These are phyloP conservation scores for Amaranthus cruentus DNA, from an alignment of 148 eudicot species.

Conservation along the genomic window DNA sequence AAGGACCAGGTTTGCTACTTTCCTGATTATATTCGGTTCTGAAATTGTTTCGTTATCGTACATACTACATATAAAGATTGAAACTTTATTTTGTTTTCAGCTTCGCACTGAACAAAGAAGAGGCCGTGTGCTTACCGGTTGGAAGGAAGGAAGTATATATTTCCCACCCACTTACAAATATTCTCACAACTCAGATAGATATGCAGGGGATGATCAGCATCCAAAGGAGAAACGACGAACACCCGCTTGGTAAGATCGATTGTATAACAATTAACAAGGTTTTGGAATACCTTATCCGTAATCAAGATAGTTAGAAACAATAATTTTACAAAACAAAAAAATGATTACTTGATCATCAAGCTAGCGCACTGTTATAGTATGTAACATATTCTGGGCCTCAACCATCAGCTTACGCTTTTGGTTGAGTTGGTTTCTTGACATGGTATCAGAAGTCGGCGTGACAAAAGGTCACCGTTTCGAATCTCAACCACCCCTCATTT, in stretches of 20 bases:
- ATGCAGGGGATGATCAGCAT: conserved; percentile 77
- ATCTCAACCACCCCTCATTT: no score
- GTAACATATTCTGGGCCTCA: no score
- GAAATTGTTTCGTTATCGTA: neutral
- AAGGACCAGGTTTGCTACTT: conserved; percentile 69
- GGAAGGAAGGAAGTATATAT: conserved; percentile 94
- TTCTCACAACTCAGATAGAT: conserved; percentile 86
- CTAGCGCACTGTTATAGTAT: no score
- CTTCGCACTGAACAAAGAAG: conserved; percentile 75
- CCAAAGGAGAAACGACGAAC: conserved; percentile 89
- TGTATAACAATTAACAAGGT: neutral
- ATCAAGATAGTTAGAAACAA: conserved; percentile 3
- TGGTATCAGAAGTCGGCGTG: no score
- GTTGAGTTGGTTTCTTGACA: no score
- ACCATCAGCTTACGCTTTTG: no score
- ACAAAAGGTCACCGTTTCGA: no score
- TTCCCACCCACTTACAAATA: conserved; percentile 98
- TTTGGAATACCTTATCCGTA: neutral
- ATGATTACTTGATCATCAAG: neutral
- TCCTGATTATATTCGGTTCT: neutral
- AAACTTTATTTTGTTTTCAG: conserved; percentile 33
- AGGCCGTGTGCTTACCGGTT: conserved; percentile 76
- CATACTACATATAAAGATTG: neutral
- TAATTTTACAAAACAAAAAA: neutral
- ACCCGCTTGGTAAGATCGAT: conserved; percentile 79